Evolutionary conservation across 768 basidiomycete species (phyloP).

Genomic region (Boletus reticuloceps): DNA sequence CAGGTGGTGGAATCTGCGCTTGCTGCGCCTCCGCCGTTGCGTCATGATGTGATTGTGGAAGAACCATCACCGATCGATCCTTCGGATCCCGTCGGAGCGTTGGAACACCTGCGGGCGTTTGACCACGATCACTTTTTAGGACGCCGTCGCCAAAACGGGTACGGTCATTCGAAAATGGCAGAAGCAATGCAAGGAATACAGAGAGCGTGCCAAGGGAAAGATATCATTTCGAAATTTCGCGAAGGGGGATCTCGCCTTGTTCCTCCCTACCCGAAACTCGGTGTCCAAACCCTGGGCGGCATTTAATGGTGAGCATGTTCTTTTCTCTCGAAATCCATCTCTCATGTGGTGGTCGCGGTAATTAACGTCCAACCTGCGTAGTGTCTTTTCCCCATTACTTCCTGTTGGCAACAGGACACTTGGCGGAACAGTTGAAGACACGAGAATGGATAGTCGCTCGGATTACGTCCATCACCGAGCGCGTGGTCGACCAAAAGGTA

Average conservation of each 20-base stretch:
- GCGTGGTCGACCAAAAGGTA: constrained; percentile 79
- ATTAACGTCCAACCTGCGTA: constrained; percentile 27
- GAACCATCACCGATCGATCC: constrained; percentile 79
- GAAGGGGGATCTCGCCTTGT: constrained; percentile 93
- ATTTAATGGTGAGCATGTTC: constrained; percentile 75
- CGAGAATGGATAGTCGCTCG: constrained; percentile 95
- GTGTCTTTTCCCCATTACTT: constrained; percentile 99
- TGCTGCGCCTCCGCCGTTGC: constrained; percentile 45
- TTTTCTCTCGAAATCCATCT: background rate
- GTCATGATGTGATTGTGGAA: constrained; percentile 46
- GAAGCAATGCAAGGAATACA: constrained; percentile 94
- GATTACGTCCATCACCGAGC: constrained; percentile 85
- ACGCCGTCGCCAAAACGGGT: constrained; percentile 77
- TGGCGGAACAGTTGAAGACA: constrained; percentile 86
- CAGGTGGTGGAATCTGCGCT: constrained; percentile 50
- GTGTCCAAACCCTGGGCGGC: constrained; percentile 96
- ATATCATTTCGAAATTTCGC: constrained; percentile 95
- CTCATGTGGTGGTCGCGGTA: background rate
- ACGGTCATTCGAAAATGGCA: constrained; percentile 94
- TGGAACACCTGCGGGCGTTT: constrained; percentile 69
- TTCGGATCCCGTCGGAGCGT: constrained; percentile 64
- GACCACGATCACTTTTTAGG: constrained; percentile 85
- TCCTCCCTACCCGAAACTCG: constrained; percentile 93
- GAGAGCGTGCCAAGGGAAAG: constrained; percentile 94
- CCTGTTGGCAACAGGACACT: constrained; percentile 79